Base-by-base conservation (phyloP, 106 monocot species). In the Dioscorea zingiberensis region DNA sequence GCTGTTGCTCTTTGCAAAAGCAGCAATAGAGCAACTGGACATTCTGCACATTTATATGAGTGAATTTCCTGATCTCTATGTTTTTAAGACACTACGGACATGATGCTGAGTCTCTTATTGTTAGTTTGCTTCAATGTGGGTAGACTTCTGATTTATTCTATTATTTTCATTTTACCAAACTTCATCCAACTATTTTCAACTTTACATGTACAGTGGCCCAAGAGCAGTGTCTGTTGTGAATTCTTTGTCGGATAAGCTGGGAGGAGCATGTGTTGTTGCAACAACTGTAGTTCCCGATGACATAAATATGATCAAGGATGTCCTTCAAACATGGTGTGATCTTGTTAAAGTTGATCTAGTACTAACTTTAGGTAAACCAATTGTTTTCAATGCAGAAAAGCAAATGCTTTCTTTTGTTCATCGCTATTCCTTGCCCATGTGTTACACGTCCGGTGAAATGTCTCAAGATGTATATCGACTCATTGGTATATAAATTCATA, bases 201-300 rank as follows among this genome's bases (percentile, higher is more conserved):
- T 38, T 8, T 38, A 38, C 10, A 0, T 10, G 10, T 10, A 61
- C 71, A 97, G 97, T 64, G 97, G 88, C 18, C 97, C 97, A 55
- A 85, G 86, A 73, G 97, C 97, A 65, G 27, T 97, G 48, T 88
- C 89, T 78, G 89, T 98, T 58, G 80, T 98, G 60, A 93, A 88
- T 59, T 74, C 86, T 65, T 69, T 73, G 57, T 98, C 86, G 47
- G 92, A 93, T 66, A 89, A 59, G 27, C 66, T 98, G 3, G 97
- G 97, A 24, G 89, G 89, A 71, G 89, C 84, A 45, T 29, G 17
- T 69, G 79, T 93, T 25, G 68, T 86, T 72, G 76, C 80, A 27
- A 86, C 83, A 30, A 79, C 77, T 70, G 89, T 98, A 13, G 97
- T 98, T 74, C 80, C 84, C 58, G 89, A 93, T 69, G 86, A 98